phyloP scores from a whole-genome alignment of 352 stramenopile species.

The Globisporangium canariense region DNA sequence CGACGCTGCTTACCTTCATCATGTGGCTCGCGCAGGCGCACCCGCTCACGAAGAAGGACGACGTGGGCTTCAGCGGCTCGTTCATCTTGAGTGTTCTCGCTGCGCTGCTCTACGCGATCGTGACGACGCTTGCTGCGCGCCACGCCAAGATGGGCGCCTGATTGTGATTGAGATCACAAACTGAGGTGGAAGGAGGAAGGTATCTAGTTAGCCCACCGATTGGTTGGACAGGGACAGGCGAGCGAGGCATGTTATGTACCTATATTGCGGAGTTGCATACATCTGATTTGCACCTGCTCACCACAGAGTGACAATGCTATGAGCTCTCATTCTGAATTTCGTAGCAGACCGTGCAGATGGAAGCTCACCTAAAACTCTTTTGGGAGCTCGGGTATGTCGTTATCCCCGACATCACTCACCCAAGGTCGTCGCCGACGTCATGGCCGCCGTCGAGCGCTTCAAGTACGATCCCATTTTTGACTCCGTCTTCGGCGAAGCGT shows the following conservation, averaged over 20 bases:
- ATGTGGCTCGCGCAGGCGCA: slow-evolving; percentile 58
- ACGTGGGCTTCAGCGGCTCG: slow-evolving; percentile 50
- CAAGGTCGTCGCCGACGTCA: too few species aligned
- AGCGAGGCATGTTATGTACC: not conserved
- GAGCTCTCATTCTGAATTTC: too few species aligned
- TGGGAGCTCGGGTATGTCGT: too few species aligned
- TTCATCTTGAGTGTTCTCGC: slow-evolving; percentile 55
- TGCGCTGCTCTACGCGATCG: slow-evolving; percentile 44
- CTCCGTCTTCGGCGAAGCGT: too few species aligned
- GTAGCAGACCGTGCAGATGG: too few species aligned
- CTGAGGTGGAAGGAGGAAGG: not conserved
- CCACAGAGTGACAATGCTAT: too few species aligned
- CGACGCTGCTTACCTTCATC: slow-evolving; percentile 51
- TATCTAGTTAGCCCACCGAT: not conserved
- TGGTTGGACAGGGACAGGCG: not conserved
- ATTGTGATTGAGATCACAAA: not conserved
- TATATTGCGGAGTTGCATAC: not conserved
- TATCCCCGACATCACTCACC: too few species aligned
- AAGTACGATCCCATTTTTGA: too few species aligned
- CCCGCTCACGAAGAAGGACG: slow-evolving; percentile 50
- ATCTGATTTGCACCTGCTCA: not conserved
- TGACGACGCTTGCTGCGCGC: slow-evolving; percentile 25
- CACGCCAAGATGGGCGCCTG: slow-evolving; percentile 19
- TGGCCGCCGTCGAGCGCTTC: too few species aligned
- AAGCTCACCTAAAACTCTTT: too few species aligned